Percentiles rank a stretch among this genome's conserved stretches.
phyloP scores from a whole-genome alignment of 768 basidiomycete genomes.

The Epithele typhae region DNA sequence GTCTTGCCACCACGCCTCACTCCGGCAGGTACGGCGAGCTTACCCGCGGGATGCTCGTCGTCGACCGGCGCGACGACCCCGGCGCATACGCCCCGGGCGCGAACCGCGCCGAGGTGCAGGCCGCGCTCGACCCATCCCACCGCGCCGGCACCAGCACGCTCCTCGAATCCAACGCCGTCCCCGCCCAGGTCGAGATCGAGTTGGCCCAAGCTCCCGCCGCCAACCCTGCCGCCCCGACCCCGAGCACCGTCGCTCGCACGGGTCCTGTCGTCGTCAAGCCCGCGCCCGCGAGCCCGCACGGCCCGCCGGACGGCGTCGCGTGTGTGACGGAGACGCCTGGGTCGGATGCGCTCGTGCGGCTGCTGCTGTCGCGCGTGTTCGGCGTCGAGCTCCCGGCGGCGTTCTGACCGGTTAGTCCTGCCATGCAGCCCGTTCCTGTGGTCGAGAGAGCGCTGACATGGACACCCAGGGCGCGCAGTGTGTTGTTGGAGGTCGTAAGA shows the following conservation, averaged over 20 bases:
- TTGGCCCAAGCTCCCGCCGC: no score
- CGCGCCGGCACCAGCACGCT: slow-evolving; percentile 24
- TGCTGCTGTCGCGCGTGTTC: slow-evolving; percentile 58
- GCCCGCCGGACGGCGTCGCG: slow-evolving; percentile 22
- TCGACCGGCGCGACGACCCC: slow-evolving; percentile 67
- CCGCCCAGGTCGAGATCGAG: slow-evolving; percentile 52
- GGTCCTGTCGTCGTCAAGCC: neutral
- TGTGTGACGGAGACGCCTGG: slow-evolving; percentile 66
- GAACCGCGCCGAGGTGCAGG: slow-evolving; percentile 62
- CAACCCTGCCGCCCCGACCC: neutral
- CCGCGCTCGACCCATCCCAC: slow-evolving; percentile 38
- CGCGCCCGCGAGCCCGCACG: neutral
- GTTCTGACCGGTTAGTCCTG: no score
- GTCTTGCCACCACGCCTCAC: neutral
- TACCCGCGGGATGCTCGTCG: slow-evolving; percentile 84
- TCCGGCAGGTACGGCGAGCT: slow-evolving; percentile 60
- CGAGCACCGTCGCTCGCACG: neutral
- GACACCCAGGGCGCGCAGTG: neutral
- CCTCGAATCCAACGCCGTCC: slow-evolving; percentile 49
- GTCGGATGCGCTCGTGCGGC: slow-evolving; percentile 39
- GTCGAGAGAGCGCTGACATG: neutral
- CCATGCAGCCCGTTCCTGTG: no score
- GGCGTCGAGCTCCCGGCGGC: no score
- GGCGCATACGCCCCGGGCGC: slow-evolving; percentile 62
- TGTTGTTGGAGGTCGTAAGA: no score